A percentile compares a stretch with the other conserved stretches of the same genome.
Evolutionary conservation across 163 green algal species (phyloP).

Genomic region (Scenedesmus sp.): DNA sequence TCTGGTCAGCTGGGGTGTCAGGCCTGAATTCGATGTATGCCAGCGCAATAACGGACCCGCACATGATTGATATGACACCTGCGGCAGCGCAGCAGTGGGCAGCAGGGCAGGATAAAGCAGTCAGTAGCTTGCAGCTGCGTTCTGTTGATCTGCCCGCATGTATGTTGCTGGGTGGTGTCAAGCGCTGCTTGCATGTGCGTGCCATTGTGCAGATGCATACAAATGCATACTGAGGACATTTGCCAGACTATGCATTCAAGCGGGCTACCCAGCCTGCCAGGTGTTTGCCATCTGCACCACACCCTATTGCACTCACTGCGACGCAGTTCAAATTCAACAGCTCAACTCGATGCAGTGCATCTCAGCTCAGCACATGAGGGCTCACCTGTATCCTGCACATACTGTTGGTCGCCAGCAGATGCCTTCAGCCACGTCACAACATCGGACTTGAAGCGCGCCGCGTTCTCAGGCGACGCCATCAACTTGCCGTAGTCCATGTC

Average conservation of each 20-base stretch:
- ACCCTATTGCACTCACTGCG: too few relatives aligned
- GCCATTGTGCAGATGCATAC: not conserved
- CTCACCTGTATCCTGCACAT: conserved; percentile 44
- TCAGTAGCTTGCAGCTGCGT: not conserved
- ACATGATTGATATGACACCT: conserved; percentile 7
- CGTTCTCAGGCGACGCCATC: not conserved
- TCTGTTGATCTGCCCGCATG: not conserved
- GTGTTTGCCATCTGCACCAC: not conserved
- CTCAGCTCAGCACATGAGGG: not conserved
- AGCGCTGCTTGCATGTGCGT: not conserved
- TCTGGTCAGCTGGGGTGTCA: not conserved
- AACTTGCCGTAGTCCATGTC: conserved; percentile 19
- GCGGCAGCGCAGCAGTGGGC: not conserved
- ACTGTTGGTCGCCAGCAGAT: not conserved
- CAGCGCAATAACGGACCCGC: conserved; percentile 1
- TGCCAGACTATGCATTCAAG: not conserved
- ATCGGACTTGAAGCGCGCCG: conserved; percentile 36
- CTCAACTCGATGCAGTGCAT: not conserved
- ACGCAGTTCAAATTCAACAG: too few relatives aligned
- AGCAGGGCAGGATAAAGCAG: not conserved
- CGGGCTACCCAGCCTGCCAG: not conserved
- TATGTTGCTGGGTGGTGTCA: not conserved
- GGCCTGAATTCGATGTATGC: not conserved
- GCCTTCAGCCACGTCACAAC: conserved; percentile 26
- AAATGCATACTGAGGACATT: too few relatives aligned